Percentiles rank a stretch among this genome's conserved stretches.
phyloP scores from a whole-genome alignment of 306 rosid species.

The Morella rubra region DNA sequence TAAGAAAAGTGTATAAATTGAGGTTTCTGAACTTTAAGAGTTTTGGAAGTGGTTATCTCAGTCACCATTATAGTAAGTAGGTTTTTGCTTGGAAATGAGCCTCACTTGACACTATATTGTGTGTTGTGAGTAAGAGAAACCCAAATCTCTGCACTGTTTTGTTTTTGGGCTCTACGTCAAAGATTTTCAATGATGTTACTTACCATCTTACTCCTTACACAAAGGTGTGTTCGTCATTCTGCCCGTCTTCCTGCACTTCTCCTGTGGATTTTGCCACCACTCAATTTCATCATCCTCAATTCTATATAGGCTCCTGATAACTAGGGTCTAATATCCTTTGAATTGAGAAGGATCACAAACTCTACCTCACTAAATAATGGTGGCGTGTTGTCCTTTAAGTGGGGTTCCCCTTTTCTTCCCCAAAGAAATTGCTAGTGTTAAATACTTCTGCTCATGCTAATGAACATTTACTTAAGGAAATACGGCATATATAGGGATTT shows the following conservation, averaged over 20 bases:
- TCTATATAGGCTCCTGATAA: background rate
- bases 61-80: background rate
- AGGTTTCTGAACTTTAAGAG: conserved; percentile 2
- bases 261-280: background rate
- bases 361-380: background rate
- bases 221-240: background rate
- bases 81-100: background rate
- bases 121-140: background rate
- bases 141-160: background rate
- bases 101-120: background rate
- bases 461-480: background rate
- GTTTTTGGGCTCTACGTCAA: background rate
- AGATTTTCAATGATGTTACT: background rate
- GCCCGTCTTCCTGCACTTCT: background rate
- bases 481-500: background rate
- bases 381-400: background rate
- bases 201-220: background rate
- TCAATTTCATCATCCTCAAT: background rate
- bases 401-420: background rate
- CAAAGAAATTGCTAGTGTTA: no score
- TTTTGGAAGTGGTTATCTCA: background rate
- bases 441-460: background rate
- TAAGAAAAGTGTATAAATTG: background rate
- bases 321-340: background rate
- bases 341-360: background rate